Base-by-base conservation (phyloP, 169 alveolate genomes). In the Miamiensis avidus region DNA sequence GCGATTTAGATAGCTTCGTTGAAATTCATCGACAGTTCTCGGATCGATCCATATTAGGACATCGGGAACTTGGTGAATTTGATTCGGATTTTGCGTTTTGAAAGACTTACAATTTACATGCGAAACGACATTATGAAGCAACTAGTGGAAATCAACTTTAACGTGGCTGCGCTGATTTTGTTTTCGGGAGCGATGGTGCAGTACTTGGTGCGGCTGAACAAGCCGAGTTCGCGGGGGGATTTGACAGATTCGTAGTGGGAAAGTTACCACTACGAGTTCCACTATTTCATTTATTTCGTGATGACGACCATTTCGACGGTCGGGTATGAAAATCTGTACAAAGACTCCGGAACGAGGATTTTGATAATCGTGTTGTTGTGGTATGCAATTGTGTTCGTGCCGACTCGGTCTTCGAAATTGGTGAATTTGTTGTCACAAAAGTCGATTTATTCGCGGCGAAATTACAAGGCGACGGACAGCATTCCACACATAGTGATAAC, bases 231-330 rank as follows among this genome's bases (percentile, higher is more conserved):
- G 77, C 31, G 0, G 78, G 28, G 25, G 72, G 75, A 27, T 76
- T 79, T 81, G 84, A 84, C 25, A 32, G 82, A 34, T 34, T 75
- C 33, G 74, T 49, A 29, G 26, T 87, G 89, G 76, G 75, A 81
- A 34, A 92, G 87, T 0, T 65, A 82, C 0, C 82, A 84, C 78
- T 86, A 86, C 27, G 83, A 89, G 1, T 93, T 91, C 69, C 94
- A 89, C 76, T 87, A 93, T 30, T 87, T 86, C 33, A 82, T 95
- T 31, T 95, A 92, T 82, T 92, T 95, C 82, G 92, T 95, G 0
- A 93, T 95, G 96, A 92, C 95, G 0, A 91, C 96, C 11, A 88
- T 95, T 4, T 87, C 95, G 0, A 91, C 92, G 65, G 88, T 95
- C 6, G 98, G 98, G 4, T 95, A 95, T 88, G 88, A 89, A 25